A percentile compares a stretch with the other conserved stretches of the same genome.
phyloP scores from a whole-genome alignment of 140 eudicot genomes.

The Cichorium intybus region DNA sequence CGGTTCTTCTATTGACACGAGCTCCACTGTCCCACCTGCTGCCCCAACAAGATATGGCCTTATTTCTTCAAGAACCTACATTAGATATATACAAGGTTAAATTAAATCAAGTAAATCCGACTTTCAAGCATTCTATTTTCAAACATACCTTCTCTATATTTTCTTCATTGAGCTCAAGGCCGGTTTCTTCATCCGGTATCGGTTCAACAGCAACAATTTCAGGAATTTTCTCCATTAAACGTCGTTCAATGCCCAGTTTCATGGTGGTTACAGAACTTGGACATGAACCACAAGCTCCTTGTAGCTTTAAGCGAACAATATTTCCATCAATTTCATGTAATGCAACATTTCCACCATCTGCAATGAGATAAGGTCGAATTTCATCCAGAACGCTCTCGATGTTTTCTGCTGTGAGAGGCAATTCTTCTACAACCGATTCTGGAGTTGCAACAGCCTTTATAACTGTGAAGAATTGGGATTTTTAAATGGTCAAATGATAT shows the following conservation, averaged over 20 bases:
- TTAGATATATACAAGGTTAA: neutral
- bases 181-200: constrained; percentile 91
- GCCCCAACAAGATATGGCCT: constrained; percentile 95
- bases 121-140: too few relatives aligned
- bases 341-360: constrained; percentile 98
- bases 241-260: constrained; percentile 90
- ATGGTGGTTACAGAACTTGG: constrained; percentile 84
- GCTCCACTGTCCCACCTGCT: constrained; percentile 78
- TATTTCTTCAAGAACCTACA: constrained; percentile 88
- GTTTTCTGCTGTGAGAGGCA: constrained; percentile 92
- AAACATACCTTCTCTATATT: constrained; percentile 67
- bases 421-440: constrained; percentile 67
- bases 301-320: constrained; percentile 71
- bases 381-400: constrained; percentile 85
- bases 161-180: constrained; percentile 90
- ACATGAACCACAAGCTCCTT: constrained; percentile 99
- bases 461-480: too few relatives aligned
- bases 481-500: neutral
- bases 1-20: constrained; percentile 76
- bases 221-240: constrained; percentile 90
- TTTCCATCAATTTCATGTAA: constrained; percentile 89
- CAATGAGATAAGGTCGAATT: constrained; percentile 80
- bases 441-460: constrained; percentile 80
- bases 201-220: constrained; percentile 89
- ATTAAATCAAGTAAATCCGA: neutral